These are phyloP conservation scores for Nissolia schottii DNA, from an alignment of 306 rosid genomes.

Conservation along the genomic window DNA sequence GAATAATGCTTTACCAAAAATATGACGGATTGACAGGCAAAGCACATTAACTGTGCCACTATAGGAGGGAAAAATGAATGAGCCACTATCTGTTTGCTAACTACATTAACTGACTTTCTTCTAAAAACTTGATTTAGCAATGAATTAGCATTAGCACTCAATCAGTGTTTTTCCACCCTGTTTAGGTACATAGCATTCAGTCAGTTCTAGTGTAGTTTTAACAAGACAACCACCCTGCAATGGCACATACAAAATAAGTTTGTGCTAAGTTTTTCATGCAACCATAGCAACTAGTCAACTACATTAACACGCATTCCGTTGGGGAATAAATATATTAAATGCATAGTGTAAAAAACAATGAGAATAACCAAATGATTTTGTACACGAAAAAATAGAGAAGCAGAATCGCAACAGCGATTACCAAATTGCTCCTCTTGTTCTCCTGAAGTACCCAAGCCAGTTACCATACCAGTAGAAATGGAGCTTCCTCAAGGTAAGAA, in stretches of 20 bases:
- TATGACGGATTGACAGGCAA: neutral
- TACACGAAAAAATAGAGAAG: neutral
- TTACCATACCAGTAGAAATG: neutral
- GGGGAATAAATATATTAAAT: neutral
- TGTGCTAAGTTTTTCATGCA: neutral
- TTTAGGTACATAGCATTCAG: neutral
- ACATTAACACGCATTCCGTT: neutral
- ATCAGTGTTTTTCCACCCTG: neutral
- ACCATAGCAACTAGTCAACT: neutral
- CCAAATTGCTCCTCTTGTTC: neutral
- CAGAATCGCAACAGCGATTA: neutral
- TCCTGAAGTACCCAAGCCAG: neutral
- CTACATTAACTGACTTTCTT: neutral
- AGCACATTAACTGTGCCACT: too few relatives aligned
- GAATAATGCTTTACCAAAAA: conserved; percentile 5
- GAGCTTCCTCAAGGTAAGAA: neutral
- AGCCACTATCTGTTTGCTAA: conserved; percentile 10
- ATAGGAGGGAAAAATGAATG: neutral
- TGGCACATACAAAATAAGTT: neutral
- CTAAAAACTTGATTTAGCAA: conserved; percentile 11
- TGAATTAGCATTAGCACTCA: neutral
- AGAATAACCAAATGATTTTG: neutral
- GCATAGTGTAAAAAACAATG: neutral
- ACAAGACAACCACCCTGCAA: conserved; percentile 13
- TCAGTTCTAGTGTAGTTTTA: neutral